Conservation (phyloP, 305 asterid genomes). For the Coffea humblotiana region DNA sequence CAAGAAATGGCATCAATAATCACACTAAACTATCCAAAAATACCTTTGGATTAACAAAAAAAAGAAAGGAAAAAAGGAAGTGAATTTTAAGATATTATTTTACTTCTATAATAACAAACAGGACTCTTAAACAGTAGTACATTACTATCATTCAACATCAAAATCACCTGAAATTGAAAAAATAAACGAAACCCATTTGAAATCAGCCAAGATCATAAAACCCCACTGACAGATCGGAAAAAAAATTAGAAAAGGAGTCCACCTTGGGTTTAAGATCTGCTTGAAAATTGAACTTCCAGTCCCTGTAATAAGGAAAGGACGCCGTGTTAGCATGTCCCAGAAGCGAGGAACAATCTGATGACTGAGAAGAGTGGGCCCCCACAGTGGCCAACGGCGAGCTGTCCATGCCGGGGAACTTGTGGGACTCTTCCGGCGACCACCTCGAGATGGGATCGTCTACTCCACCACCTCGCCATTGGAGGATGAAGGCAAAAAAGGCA, state of each 20-base stretch:
- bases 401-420: conserved; percentile 74
- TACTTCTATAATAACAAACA: neutral
- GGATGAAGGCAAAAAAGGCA: conserved; percentile 74
- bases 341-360: conserved; percentile 38
- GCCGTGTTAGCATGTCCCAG: conserved; percentile 23
- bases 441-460: conserved; percentile 83
- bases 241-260: neutral
- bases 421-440: conserved; percentile 83
- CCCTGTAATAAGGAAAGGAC: conserved; percentile 53
- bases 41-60: neutral
- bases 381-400: conserved; percentile 35
- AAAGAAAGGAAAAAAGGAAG: neutral
- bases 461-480: conserved; percentile 97
- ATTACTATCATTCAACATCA: neutral
- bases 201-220: neutral
- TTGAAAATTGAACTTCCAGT: conserved; percentile 45
- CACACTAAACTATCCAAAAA: neutral
- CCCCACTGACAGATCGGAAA: neutral
- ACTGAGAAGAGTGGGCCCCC: conserved; percentile 24
- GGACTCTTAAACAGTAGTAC: neutral
- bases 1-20: neutral
- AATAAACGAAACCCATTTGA: neutral
- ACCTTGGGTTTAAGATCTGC: conserved; percentile 64
- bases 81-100: neutral
- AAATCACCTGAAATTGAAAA: conserved; percentile 4